Percentiles rank a stretch among this genome's conserved stretches.
Conservation (phyloP, 176 grass and related monocot genomes). For the Cenchrus fungigraminus region DNA sequence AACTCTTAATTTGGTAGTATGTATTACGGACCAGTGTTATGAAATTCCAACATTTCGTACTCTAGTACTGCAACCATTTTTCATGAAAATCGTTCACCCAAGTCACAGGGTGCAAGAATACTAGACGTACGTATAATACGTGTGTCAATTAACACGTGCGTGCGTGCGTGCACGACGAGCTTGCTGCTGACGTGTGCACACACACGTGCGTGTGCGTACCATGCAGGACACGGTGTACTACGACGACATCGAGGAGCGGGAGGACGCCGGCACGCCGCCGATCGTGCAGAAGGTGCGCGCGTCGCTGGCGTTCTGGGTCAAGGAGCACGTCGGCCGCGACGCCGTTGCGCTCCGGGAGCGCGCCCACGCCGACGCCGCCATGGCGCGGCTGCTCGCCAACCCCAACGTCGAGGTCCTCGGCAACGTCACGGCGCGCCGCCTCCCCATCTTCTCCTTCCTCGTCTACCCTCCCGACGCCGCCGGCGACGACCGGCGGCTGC, state of each 20-base stretch:
- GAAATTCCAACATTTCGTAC: too few species aligned
- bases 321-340: conserved; percentile 57
- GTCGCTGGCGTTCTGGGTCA: conserved; percentile 79
- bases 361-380: conserved; percentile 46
- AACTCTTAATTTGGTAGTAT: too few species aligned
- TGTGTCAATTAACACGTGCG: too few species aligned
- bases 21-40: too few species aligned
- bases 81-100: too few species aligned
- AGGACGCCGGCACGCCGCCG: conserved; percentile 78
- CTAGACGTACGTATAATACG: too few species aligned
- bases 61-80: too few species aligned
- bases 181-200: too few species aligned
- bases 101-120: too few species aligned
- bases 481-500: not conserved
- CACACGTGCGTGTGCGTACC: too few species aligned
- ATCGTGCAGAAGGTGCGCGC: conserved; percentile 78
- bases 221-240: conserved; percentile 71
- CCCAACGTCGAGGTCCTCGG: conserved; percentile 61
- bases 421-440: conserved; percentile 42
- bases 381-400: conserved; percentile 44
- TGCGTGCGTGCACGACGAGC: too few species aligned
- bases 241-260: conserved; percentile 64
- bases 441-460: conserved; percentile 92
- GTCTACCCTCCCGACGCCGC: conserved; percentile 37
- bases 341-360: conserved; percentile 45